Evolutionary conservation across 1,284 basidiomycete genomes (phyloP), one percentile per base, ranked within the genome.

Genomic region (Chalciporus sp.): DNA sequence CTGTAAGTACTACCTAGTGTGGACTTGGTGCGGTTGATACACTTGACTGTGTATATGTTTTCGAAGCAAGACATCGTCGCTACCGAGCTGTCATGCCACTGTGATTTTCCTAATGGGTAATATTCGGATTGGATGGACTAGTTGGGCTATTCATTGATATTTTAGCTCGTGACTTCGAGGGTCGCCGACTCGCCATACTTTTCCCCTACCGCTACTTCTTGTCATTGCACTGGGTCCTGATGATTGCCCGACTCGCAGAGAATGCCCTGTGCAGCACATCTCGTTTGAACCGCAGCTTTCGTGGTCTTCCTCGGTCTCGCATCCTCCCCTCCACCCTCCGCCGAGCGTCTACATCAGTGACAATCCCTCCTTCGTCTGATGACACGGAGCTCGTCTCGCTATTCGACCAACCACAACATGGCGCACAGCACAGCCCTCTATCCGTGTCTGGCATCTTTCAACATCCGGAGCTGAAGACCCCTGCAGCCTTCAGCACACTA

Each of bases 371-470:
- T 17, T 83, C 86, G 8, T 59, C 73, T 45, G 84, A 89, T 61
- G 88, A 90, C 71, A 74, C 74, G 49, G 76, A 80, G 50, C 77
- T 92, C 58, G 77, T 85, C 53, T 74, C 81, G n/a, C 78, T 88
- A 57, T 91, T 91, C 70, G 89, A 92, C 72, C 76, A 78, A 37
- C 86, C 88, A 4, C 74, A 72, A 49, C 62, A 71, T 35, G 61
- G 68, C 31, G 68, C 67, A 54, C 67, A 69, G 57, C 52, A 69
- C 44, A 74, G 77, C 9, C 71, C 76, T 4, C 71, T 79, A 33
- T 71, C 77, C 16, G 68, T 76, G 11, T 85, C 86, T 4, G 90
- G 91, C n/a, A 77, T 93, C 31, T 93, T 93, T 64, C 82, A 82
- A 17, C 87, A 92, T 60, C 74, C 78, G 2, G 73, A 77, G 26